Evolutionary conservation across 139 green algal genomes (phyloP).

Genomic region (Yamagishiella unicocca): DNA sequence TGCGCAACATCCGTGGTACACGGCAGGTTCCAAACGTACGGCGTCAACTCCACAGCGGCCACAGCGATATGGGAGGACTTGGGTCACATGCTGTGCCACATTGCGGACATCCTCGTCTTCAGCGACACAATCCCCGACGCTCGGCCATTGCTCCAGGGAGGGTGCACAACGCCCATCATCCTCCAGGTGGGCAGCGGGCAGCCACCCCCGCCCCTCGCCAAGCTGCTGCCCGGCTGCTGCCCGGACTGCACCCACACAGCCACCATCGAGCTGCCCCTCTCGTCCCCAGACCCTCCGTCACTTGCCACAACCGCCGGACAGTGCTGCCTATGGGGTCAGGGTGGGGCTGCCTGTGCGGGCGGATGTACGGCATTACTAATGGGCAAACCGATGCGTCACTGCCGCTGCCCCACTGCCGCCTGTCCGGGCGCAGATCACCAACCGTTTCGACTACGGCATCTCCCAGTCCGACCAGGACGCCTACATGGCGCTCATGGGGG

Average conservation of each 20-base stretch:
- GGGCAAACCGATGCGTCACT: background rate
- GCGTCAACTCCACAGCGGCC: background rate
- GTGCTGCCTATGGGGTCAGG: too few species aligned
- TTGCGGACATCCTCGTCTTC: slow-evolving; percentile 28
- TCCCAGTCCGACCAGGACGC: background rate
- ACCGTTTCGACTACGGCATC: slow-evolving; percentile 41
- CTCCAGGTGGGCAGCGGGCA: background rate
- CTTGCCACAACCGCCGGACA: too few species aligned
- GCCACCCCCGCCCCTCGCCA: too few species aligned
- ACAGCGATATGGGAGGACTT: background rate
- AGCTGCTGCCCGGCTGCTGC: too few species aligned
- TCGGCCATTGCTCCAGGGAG: slow-evolving; percentile 4
- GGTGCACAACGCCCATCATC: slow-evolving; percentile 27
- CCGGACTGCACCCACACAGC: too few species aligned
- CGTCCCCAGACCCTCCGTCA: too few species aligned
- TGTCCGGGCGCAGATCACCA: slow-evolving; percentile 35
- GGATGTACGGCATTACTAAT: too few species aligned
- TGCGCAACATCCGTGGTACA: too few species aligned
- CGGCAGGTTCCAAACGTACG: slow-evolving; percentile 29
- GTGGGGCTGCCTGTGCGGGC: too few species aligned
- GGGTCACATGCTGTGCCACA: slow-evolving; percentile 30
- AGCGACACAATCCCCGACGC: slow-evolving; percentile 33
- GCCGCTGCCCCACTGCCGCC: too few species aligned
- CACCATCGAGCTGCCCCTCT: too few species aligned
- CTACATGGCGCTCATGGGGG: background rate